Conservation (phyloP, 2,329 filamentous ascomycete species). For the Fusarium citri region DNA sequence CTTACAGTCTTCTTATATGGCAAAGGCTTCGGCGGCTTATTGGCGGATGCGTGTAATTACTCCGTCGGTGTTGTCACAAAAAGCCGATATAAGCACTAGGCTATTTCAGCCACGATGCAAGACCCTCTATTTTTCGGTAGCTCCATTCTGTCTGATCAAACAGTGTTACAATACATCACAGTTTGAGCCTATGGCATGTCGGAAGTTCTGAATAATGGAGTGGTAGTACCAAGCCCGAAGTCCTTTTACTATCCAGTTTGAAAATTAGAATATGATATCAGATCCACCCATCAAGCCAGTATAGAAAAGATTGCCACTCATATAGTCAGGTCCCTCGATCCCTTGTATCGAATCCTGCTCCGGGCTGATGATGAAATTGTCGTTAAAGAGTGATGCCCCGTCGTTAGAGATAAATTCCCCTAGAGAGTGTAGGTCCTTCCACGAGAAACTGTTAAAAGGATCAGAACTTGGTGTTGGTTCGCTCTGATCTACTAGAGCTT, state of each 20-base stretch:
- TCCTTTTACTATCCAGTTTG: neutral
- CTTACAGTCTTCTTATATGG: neutral
- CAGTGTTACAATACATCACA: neutral
- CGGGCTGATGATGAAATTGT: slow-evolving; percentile 25
- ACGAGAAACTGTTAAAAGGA: slow-evolving; percentile 68
- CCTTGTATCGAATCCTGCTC: slow-evolving; percentile 30
- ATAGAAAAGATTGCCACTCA: slow-evolving; percentile 5
- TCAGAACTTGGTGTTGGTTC: slow-evolving; percentile 52
- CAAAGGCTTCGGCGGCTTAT: neutral
- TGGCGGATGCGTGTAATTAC: neutral
- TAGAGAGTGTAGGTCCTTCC: slow-evolving; percentile 70
- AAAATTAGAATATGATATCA: slow-evolving; percentile 20
- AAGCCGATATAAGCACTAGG: neutral
- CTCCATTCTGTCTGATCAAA: neutral
- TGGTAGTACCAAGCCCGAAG: neutral
- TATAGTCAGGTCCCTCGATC: slow-evolving; percentile 11
- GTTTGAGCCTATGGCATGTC: neutral
- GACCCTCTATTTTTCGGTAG: neutral
- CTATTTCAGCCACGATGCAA: neutral
- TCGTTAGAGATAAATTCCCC: slow-evolving; percentile 61
- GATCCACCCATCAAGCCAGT: neutral
- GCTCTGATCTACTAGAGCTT: neutral
- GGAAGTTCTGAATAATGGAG: neutral
- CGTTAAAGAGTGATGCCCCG: slow-evolving; percentile 29
- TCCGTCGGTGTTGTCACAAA: neutral